Evolutionary conservation across 2,329 filamentous ascomycete genomes (phyloP).

Genomic region (Alternaria consortialis): DNA sequence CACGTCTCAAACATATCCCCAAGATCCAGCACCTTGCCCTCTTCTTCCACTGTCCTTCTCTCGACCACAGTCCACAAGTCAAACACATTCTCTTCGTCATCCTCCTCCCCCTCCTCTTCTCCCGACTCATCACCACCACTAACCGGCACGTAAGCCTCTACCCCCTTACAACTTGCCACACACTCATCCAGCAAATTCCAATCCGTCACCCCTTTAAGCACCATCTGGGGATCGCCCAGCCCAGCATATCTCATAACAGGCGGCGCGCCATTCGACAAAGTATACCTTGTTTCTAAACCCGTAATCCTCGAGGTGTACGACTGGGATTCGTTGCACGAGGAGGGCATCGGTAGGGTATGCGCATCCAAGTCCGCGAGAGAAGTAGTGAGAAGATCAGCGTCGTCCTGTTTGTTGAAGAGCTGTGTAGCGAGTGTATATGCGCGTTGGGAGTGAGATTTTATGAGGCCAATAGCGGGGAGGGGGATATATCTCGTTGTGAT

Average conservation of each 20-base stretch:
- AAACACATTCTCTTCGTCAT: constrained; percentile 19
- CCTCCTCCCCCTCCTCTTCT: constrained; percentile 10
- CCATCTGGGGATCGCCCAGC: constrained; percentile 20
- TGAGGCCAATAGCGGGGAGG: constrained; percentile 33
- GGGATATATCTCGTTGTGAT: constrained; percentile 30
- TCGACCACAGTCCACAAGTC: constrained; percentile 31
- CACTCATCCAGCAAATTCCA: constrained; percentile 29
- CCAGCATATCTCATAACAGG: constrained; percentile 21
- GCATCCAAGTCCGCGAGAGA: constrained; percentile 13
- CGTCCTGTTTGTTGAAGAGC: neutral
- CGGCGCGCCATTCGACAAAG: constrained; percentile 25
- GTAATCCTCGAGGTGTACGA: neutral
- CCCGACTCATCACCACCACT: neutral
- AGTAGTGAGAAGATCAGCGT: neutral
- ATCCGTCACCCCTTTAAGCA: neutral
- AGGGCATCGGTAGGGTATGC: neutral
- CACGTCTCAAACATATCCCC: constrained; percentile 24
- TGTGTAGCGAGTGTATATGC: constrained; percentile 4
- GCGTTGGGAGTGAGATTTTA: constrained; percentile 33
- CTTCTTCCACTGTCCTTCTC: neutral
- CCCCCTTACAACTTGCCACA: constrained; percentile 23
- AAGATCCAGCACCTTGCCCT: neutral
- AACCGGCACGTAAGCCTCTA: constrained; percentile 24
- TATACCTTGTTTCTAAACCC: constrained; percentile 7
- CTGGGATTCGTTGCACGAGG: neutral